Conservation (phyloP, 257 asterid genomes). For the Asclepias syriaca region DNA sequence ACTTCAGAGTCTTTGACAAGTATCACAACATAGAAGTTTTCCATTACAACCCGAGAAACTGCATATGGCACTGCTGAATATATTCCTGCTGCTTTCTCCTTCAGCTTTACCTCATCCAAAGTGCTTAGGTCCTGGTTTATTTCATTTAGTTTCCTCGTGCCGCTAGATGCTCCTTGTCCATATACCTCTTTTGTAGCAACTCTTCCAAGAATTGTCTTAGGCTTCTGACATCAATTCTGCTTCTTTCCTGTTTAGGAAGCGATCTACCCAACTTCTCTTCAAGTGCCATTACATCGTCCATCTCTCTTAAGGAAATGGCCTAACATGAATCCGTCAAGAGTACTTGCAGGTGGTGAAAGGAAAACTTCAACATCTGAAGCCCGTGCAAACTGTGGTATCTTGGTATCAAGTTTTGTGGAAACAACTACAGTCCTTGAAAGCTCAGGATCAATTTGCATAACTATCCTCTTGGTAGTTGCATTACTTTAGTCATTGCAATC, state of each 20-base stretch:
- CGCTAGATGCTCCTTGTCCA: slow-evolving; percentile 76
- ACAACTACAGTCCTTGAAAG: slow-evolving; percentile 92
- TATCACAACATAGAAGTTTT: no score
- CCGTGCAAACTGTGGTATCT: slow-evolving; percentile 96
- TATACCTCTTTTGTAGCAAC: slow-evolving; percentile 83
- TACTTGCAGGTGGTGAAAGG: slow-evolving; percentile 86
- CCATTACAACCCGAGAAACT: no score
- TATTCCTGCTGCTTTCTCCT: no score
- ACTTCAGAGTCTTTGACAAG: no score
- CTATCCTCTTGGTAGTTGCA: no score
- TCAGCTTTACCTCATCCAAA: no score
- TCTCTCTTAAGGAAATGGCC: slow-evolving; percentile 83
- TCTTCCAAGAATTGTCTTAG: slow-evolving; percentile 91
- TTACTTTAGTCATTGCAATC: no score
- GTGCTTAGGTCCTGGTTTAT: slow-evolving; percentile 87
- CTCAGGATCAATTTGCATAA: slow-evolving; percentile 98
- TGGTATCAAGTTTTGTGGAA: slow-evolving; percentile 94
- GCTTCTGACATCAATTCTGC: slow-evolving; percentile 90
- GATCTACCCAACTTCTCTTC: slow-evolving; percentile 92
- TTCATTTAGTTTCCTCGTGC: slow-evolving; percentile 77
- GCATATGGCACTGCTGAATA: no score
- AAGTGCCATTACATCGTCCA: slow-evolving; percentile 71
- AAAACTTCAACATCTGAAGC: slow-evolving; percentile 96
- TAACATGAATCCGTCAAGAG: slow-evolving; percentile 92
- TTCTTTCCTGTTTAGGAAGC: slow-evolving; percentile 76